These are phyloP conservation scores for Magnolia sinica DNA, from an alignment of 164 flowering plant species.

Conservation along the genomic window DNA sequence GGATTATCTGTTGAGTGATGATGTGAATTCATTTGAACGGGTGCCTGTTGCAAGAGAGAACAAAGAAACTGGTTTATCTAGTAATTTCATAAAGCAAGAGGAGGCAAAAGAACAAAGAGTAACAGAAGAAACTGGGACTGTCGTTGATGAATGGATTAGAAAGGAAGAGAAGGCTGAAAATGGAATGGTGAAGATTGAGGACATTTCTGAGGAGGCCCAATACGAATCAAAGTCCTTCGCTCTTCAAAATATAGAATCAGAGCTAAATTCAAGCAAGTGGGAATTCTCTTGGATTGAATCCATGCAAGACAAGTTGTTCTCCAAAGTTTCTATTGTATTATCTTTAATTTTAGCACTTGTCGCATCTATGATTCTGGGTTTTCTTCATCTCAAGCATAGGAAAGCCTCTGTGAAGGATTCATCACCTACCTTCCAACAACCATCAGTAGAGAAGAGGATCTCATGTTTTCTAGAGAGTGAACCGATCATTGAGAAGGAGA, in stretches of 20 bases:
- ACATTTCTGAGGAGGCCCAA: background rate
- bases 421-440: background rate
- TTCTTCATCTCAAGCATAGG: background rate
- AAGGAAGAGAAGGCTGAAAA: constrained; percentile 2
- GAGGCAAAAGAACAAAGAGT: background rate
- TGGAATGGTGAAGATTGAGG: constrained; percentile 1
- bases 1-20: background rate
- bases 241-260: background rate
- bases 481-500: background rate
- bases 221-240: background rate
- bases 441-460: background rate
- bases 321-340: background rate
- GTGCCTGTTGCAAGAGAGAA: background rate
- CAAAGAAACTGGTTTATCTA: background rate
- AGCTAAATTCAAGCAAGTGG: background rate
- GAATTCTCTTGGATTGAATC: background rate
- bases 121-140: background rate
- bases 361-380: background rate
- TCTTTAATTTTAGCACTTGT: background rate
- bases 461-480: background rate
- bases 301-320: background rate
- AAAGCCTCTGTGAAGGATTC: background rate
- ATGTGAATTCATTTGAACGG: too few relatives aligned
- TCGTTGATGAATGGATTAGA: background rate
- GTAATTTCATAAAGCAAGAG: background rate